phyloP scores from a whole-genome alignment of 2,329 filamentous ascomycete genomes.

The Diaporthe eres region DNA sequence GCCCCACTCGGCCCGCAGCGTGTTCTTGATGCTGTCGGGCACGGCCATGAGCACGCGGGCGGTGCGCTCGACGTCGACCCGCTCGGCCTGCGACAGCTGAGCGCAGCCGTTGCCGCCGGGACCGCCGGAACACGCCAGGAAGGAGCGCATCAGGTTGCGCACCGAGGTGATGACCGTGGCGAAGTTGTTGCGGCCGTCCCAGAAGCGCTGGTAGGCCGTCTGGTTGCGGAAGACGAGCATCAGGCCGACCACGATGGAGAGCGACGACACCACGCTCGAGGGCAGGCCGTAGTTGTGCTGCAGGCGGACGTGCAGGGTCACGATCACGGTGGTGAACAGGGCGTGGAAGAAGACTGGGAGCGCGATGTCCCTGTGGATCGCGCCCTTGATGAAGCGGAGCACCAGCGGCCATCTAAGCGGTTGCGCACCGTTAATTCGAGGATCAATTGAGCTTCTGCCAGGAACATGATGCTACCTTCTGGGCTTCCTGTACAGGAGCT shows the following conservation, averaged over 20 bases:
- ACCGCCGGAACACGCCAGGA: constrained; percentile 30
- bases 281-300: constrained; percentile 31
- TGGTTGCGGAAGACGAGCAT: constrained; percentile 38
- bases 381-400: constrained; percentile 36
- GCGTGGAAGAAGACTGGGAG: constrained; percentile 15
- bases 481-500: constrained; percentile 27
- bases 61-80: constrained; percentile 31
- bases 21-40: constrained; percentile 35
- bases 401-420: constrained; percentile 29
- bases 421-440: not conserved
- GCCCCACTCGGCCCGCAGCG: constrained; percentile 34
- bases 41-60: constrained; percentile 30
- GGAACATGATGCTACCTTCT: constrained; percentile 21
- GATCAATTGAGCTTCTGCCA: too few species aligned
- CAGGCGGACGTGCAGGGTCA: constrained; percentile 24
- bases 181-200: constrained; percentile 36
- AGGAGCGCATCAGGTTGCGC: constrained; percentile 28
- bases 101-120: not conserved
- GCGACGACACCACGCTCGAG: constrained; percentile 30
- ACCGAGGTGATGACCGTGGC: constrained; percentile 22
- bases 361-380: constrained; percentile 32
- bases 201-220: constrained; percentile 37
- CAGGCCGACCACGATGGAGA: constrained; percentile 35
- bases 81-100: not conserved
- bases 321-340: constrained; percentile 25